Evolutionary conservation across 192 early-diverging fungal genomes (phyloP), one percentile per base, ranked within the genome.

Genomic region (Umbelopsis isabellina): DNA sequence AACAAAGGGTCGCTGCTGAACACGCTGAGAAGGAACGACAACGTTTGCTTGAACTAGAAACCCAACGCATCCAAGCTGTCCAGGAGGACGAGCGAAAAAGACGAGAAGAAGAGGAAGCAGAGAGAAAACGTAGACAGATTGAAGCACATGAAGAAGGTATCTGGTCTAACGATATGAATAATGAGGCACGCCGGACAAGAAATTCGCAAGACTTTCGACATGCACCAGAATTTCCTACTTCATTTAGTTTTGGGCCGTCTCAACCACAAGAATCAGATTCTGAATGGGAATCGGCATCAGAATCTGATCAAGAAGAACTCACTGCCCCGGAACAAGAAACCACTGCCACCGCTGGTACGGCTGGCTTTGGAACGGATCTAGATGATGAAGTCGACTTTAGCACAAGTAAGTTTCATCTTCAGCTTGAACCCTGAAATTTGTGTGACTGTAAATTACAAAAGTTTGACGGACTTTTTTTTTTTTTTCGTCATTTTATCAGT

Each of bases 331-430:
- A 16, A 2, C 33, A 22, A 61, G 55, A 61, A 12, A 35, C 30
- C 33, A 64, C 68, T 23, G 23, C 65, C 18, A 81, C 71, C 23
- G 80, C 80, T 44, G 78, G 71, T 21, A 75, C 78, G 41, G 72
- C 72, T 66, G 78, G 73, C 8, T 72, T 72, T 66, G 78, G 78
- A 30, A 55, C 73, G 33, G 74, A 79, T 69, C 58, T 79, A 15
- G 73, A 75, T 27, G 73, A 79, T 53, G 78, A 79, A 72, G 78
- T 79, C 1, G 71, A 79, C 61, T 79, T 79, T 49, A 68, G 73
- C 22, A 72, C 58, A 33, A 73, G 78, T 79, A 72, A 68, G 74
- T 66, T 27, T n/a, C 12, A n/a, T 15, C 27, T n/a, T 12, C 33
- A 27, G 58, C 21, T n/a, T 61, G 18, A 25, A 53, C 23, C 48